Evolutionary conservation across 768 basidiomycete genomes (phyloP).

Genomic region (Crucibulum laeve): DNA sequence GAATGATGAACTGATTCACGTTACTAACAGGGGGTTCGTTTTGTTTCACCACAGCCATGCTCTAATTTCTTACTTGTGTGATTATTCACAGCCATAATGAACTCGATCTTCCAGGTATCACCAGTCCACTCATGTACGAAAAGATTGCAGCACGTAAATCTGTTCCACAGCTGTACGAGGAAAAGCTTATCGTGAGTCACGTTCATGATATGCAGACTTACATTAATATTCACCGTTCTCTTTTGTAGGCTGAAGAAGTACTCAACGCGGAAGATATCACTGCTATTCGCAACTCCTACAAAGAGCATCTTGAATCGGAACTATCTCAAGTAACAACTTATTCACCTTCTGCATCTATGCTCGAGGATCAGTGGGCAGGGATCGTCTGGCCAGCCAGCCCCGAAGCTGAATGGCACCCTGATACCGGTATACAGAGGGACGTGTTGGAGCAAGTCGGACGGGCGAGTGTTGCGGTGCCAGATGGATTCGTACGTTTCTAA

Average conservation of each 20-base stretch:
- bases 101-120: constrained; percentile 82
- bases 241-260: constrained; percentile 40
- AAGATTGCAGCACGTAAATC: constrained; percentile 74
- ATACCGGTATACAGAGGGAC: constrained; percentile 60
- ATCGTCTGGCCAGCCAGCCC: constrained; percentile 59
- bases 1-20: neutral
- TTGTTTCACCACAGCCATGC: neutral
- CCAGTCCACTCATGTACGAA: constrained; percentile 89
- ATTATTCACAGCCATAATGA: constrained; percentile 68
- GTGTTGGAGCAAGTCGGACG: constrained; percentile 55
- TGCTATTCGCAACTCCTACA: constrained; percentile 52
- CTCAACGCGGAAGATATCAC: constrained; percentile 47
- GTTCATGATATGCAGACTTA: neutral
- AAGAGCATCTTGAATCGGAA: constrained; percentile 57
- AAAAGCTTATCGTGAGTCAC: constrained; percentile 61
- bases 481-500: constrained; percentile 54
- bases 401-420: constrained; percentile 49
- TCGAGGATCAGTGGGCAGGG: constrained; percentile 65
- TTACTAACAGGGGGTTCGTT: constrained; percentile 32
- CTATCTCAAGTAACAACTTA: constrained; percentile 48
- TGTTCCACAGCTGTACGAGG: constrained; percentile 80
- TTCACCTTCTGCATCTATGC: constrained; percentile 46
- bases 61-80: neutral
- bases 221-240: neutral
- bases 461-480: constrained; percentile 60